Conservation (phyloP, 495 filamentous ascomycete genomes). For the Bryoglossum gracile region DNA sequence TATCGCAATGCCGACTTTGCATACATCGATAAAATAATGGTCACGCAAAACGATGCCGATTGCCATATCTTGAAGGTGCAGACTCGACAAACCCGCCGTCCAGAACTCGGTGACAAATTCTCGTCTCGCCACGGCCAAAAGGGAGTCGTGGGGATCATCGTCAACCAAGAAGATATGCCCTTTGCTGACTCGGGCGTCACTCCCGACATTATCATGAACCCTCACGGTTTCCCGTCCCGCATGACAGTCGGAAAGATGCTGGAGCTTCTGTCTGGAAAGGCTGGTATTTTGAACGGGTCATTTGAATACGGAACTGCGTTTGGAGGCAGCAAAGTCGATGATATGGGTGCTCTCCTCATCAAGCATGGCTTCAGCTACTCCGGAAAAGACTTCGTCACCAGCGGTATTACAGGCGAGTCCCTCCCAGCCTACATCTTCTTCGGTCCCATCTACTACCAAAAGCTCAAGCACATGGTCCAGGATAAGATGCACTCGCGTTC, state of each 20-base stretch:
- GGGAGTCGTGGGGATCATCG: constrained; percentile 93
- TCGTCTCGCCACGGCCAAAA: constrained; percentile 99
- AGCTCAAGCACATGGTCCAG: constrained; percentile 99
- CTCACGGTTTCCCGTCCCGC: constrained; percentile 97
- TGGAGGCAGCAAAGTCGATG: constrained; percentile 82
- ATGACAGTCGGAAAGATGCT: constrained; percentile 99
- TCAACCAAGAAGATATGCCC: constrained; percentile 92
- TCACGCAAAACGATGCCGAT: constrained; percentile 77
- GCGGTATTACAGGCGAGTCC: constrained; percentile 88
- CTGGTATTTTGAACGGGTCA: constrained; percentile 73
- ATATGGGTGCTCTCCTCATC: constrained; percentile 79
- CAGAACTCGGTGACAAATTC: constrained; percentile 97
- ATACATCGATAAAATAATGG: constrained; percentile 91
- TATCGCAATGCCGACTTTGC: constrained; percentile 79
- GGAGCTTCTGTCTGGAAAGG: constrained; percentile 91
- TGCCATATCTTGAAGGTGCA: constrained; percentile 80
- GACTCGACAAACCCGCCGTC: constrained; percentile 84
- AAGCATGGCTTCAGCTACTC: constrained; percentile 89
- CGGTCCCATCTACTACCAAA: constrained; percentile 98
- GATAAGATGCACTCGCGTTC: constrained; percentile 99
- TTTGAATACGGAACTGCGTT: constrained; percentile 86
- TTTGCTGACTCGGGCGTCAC: constrained; percentile 86
- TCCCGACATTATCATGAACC: constrained; percentile 99
- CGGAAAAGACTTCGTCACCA: constrained; percentile 93
- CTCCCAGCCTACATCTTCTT: constrained; percentile 97